A percentile compares a stretch with the other conserved stretches of the same genome.
These are phyloP conservation scores for Penicillium dipodomyicola DNA, from an alignment of 495 filamentous ascomycete genomes.

Conservation along the genomic window DNA sequence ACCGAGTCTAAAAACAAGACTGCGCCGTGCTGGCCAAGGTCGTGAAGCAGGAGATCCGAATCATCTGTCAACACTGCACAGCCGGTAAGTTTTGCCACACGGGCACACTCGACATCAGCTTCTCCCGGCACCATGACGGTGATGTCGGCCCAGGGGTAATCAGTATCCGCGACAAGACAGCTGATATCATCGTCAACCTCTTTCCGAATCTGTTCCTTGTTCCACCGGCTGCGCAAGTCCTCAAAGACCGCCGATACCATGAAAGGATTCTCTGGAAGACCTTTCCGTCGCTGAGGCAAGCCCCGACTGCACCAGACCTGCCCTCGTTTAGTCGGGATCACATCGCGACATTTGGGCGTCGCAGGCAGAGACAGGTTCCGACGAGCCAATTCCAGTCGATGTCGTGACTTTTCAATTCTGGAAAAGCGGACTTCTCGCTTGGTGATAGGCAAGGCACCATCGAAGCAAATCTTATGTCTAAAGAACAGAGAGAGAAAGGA, in stretches of 20 bases:
- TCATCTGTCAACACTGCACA: conserved; percentile 63
- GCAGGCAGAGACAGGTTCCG: conserved; percentile 8
- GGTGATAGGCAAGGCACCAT: conserved; percentile 64
- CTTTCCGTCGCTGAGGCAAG: conserved; percentile 27
- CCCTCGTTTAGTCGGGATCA: conserved; percentile 12
- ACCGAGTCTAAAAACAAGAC: conserved; percentile 59
- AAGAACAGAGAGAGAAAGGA: conserved; percentile 6
- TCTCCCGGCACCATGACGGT: conserved; percentile 64
- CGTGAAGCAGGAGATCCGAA: conserved; percentile 70
- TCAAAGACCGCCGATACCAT: conserved; percentile 68
- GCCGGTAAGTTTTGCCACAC: conserved; percentile 47
- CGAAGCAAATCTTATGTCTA: conserved; percentile 66
- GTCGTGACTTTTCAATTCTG: conserved; percentile 50
- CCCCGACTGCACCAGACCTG: conserved; percentile 29
- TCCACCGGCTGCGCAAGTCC: conserved; percentile 47
- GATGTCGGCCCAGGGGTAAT: conserved; percentile 47
- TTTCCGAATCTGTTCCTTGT: conserved; percentile 20
- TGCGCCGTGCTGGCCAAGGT: conserved; percentile 55
- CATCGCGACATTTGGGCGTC: conserved; percentile 6
- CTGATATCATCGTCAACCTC: conserved; percentile 12
- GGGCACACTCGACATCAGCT: conserved; percentile 67
- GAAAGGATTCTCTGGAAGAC: conserved; percentile 58
- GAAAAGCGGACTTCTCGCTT: conserved; percentile 54
- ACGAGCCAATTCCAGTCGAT: conserved; percentile 37
- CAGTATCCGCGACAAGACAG: conserved; percentile 5